A percentile compares a stretch with the other conserved stretches of the same genome.
These are phyloP conservation scores for Solanum pinnatisectum DNA, from an alignment of 257 asterid species.

Conservation along the genomic window DNA sequence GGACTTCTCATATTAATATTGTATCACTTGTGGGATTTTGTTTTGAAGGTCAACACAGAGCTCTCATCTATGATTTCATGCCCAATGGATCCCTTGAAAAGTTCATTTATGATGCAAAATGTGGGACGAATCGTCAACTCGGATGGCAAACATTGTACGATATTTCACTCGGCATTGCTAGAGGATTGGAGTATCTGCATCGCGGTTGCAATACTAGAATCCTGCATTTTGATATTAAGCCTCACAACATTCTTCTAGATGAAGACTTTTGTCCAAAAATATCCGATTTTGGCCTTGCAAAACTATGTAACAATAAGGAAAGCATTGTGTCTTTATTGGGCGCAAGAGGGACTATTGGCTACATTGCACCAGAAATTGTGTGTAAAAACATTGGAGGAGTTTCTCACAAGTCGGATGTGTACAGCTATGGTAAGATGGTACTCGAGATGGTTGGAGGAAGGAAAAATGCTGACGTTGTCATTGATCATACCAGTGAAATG, in stretches of 20 bases:
- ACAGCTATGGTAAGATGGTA: constrained; percentile 13
- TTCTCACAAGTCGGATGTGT: not conserved
- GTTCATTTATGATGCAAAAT: not conserved
- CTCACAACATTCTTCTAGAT: not conserved
- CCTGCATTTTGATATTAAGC: not conserved
- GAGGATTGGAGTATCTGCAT: not conserved
- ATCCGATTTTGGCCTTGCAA: constrained; percentile 1
- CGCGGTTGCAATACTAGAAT: not conserved
- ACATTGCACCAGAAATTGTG: not conserved
- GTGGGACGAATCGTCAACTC: not conserved
- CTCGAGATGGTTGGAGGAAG: constrained; percentile 30
- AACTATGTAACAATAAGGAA: not conserved
- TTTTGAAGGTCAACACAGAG: not conserved
- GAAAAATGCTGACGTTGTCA: not conserved
- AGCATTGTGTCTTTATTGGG: not conserved
- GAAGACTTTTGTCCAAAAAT: constrained; percentile 2
- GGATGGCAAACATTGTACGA: not conserved
- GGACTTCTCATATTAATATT: not conserved
- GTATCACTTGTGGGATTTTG: constrained; percentile 2
- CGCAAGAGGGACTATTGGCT: not conserved
- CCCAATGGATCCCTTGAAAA: not conserved
- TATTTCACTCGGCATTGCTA: not conserved
- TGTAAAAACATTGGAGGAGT: not conserved
- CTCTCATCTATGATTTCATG: not conserved
- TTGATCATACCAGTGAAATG: not conserved